Base-by-base conservation (phyloP, 164 flowering plant species). In the Hamamelis virginiana region DNA sequence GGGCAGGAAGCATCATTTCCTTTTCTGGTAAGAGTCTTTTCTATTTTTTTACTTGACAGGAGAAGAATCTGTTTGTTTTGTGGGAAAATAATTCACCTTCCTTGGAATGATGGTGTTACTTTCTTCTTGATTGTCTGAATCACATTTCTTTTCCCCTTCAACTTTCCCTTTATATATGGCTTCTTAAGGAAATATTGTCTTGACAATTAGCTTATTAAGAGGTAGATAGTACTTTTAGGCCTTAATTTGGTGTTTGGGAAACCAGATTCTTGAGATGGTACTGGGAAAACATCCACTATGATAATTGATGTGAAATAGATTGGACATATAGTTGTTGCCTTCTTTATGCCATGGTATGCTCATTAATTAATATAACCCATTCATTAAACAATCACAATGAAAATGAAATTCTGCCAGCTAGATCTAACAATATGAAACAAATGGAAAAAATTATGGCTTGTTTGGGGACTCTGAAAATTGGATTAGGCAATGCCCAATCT, bases 1-100 rank as follows among this genome's bases (percentile, higher is more conserved):
- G 13, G 59, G 69, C 59, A 61, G 64, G 69, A 59, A 48, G 53
- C 75, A 72, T 38, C 51, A 58, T 18, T 33, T 60, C 65, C 14
- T 48, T 59, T 59, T 64, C 46, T 19, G 66, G 33, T 65, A 21
- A n/a, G 58, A 26, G 65, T 66, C 62, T 28, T 59, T 28, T 68
- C 41, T 25, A 26, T 22, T 19, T 58, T 58, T 45, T 18, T 41
- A 45, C 27, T 59, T 50, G 55, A 51, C 19, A 51, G n/a, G 55
- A 51, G 21, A 16, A n/a, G 55, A 51, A 51, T 51, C 22, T 51
- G 21, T 51, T 51, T 0, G 4, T 4, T 51, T 51, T n/a, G 19
- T 51, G 55, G 8, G 55, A 51, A 51, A 51, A 16, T 5, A 51
- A 51, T 33, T 33, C 16, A n/a, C 18, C 8, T 21, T 18, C 5